Evolutionary conservation across 805 yeast species (phyloP).

Genomic region (Pichia gijzeniarum): DNA sequence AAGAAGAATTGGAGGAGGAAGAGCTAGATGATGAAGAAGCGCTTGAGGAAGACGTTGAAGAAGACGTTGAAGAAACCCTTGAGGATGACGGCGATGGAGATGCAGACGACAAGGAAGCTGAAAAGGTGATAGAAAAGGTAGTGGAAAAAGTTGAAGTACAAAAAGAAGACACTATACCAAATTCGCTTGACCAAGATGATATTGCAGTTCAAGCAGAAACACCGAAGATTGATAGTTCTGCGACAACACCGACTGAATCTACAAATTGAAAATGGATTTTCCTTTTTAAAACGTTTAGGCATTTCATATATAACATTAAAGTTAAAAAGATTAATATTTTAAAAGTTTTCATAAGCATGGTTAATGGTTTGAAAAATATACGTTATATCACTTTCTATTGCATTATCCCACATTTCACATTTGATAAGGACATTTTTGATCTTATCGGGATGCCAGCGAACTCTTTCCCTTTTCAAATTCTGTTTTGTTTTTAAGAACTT

Average conservation of each 20-base stretch:
- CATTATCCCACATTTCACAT: slow-evolving; percentile 2
- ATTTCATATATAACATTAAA: no score
- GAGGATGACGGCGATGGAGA: slow-evolving; percentile 3
- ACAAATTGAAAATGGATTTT: no score
- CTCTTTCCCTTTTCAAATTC: slow-evolving; percentile 41
- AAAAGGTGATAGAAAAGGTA: no score
- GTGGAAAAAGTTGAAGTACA: no score
- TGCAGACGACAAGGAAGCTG: no score
- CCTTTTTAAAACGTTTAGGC: no score
- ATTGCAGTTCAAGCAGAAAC: slow-evolving; percentile 4
- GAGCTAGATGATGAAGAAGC: slow-evolving; percentile 20
- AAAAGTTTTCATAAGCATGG: slow-evolving; percentile 27
- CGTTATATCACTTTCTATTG: slow-evolving; percentile 25
- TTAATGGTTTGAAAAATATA: slow-evolving; percentile 39
- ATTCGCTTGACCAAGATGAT: not conserved
- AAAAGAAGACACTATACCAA: no score
- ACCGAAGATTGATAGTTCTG: slow-evolving; percentile 9
- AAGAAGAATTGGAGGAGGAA: slow-evolving; percentile 24
- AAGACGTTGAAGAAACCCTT: slow-evolving; percentile 19
- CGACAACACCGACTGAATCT: slow-evolving; percentile 4
- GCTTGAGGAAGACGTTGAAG: slow-evolving; percentile 26
- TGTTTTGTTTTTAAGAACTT: slow-evolving; percentile 16
- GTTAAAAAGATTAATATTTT: not conserved
- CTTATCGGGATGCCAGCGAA: slow-evolving; percentile 70
- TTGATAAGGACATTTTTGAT: slow-evolving; percentile 31